Percentiles rank a stretch among this genome's conserved stretches.
These are phyloP conservation scores for Ceratocystis cacaofunesta DNA, from an alignment of 2,329 filamentous ascomycete species.

Conservation along the genomic window DNA sequence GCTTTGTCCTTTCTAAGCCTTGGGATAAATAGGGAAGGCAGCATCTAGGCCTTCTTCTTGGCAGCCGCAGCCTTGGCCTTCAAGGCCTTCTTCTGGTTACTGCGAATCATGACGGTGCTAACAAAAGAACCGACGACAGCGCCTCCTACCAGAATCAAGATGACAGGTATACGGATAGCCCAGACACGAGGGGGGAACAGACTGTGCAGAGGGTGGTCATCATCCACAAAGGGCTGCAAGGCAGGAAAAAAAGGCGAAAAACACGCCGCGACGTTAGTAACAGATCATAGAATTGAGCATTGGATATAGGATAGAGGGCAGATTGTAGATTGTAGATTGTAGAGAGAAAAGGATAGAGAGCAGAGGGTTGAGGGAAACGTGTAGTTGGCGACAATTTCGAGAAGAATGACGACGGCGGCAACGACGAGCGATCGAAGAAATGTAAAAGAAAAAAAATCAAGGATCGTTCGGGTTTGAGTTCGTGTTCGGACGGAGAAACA, in stretches of 20 bases:
- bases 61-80: slow-evolving; percentile 65
- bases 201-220: slow-evolving; percentile 80
- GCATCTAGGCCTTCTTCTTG: slow-evolving; percentile 67
- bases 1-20: too few relatives aligned
- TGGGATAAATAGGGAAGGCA: neutral
- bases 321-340: too few relatives aligned
- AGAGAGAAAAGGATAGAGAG: slow-evolving; percentile 11
- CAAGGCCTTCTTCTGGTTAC: slow-evolving; percentile 91
- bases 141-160: slow-evolving; percentile 79
- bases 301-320: neutral
- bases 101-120: slow-evolving; percentile 94
- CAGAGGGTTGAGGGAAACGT: slow-evolving; percentile 12
- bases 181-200: slow-evolving; percentile 95
- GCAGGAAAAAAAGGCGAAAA: neutral
- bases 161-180: slow-evolving; percentile 96
- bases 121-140: slow-evolving; percentile 94
- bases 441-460: too few relatives aligned
- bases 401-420: neutral
- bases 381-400: neutral
- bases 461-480: neutral
- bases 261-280: too few relatives aligned
- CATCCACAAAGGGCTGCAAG: slow-evolving; percentile 83
- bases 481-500: slow-evolving; percentile 18
- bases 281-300: neutral
- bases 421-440: slow-evolving; percentile 7